Evolutionary conservation across 768 basidiomycete species (phyloP).

Genomic region (Exidia glandulosa): DNA sequence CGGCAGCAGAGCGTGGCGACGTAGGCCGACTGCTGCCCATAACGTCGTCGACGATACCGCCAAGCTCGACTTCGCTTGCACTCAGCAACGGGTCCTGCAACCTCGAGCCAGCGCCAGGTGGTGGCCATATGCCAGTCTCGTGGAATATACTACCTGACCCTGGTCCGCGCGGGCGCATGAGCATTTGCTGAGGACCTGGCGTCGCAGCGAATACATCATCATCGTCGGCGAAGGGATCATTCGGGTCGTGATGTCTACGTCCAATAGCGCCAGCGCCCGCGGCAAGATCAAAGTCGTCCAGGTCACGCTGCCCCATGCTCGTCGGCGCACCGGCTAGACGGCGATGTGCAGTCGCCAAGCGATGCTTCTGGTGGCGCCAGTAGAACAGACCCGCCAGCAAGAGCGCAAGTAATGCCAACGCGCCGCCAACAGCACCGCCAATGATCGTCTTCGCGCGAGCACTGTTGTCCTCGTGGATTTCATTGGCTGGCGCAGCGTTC

Average conservation of each 20-base stretch:
- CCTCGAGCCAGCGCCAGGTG: neutral
- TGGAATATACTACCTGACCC: slow-evolving; percentile 1
- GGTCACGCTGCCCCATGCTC: neutral
- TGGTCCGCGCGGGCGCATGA: slow-evolving; percentile 1
- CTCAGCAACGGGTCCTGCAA: slow-evolving; percentile 1
- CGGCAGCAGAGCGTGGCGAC: neutral
- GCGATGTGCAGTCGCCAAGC: neutral
- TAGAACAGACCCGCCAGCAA: neutral
- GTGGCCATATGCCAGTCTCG: slow-evolving; percentile 3
- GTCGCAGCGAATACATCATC: neutral
- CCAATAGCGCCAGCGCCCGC: neutral
- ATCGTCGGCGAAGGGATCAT: neutral
- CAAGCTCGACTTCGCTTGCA: slow-evolving; percentile 2
- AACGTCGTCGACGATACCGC: slow-evolving; percentile 1
- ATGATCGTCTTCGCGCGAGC: neutral
- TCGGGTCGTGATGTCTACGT: neutral
- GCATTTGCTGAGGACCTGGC: neutral
- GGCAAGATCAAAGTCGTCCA: neutral
- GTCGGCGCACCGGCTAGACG: neutral
- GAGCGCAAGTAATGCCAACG: neutral
- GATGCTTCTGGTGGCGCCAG: neutral
- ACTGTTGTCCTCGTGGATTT: neutral
- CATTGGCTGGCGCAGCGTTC: neutral
- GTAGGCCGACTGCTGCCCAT: slow-evolving; percentile 1
- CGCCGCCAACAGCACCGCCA: neutral